These are phyloP conservation scores for Solanum lycopersicoides DNA, from an alignment of 257 asterid species.

Conservation along the genomic window DNA sequence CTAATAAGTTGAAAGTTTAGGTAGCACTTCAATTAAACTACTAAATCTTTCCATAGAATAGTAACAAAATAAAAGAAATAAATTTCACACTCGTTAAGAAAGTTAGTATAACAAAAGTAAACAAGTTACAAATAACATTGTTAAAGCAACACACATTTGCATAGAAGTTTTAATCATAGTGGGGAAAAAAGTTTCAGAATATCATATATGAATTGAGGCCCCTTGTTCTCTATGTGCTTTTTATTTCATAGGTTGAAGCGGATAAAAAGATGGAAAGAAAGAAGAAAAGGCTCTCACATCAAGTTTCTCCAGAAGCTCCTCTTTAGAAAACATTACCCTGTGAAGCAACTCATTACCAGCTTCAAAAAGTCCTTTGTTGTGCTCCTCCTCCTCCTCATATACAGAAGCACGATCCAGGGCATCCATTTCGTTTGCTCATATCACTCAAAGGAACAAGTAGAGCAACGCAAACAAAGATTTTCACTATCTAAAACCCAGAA, in stretches of 20 bases:
- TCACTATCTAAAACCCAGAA: not conserved
- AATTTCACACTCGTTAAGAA: not conserved
- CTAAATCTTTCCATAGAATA: not conserved
- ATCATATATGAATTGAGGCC: not conserved
- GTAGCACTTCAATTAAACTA: not conserved
- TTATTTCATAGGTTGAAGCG: not conserved
- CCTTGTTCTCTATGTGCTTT: not conserved
- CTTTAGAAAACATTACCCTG: not conserved
- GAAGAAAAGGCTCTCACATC: not conserved
- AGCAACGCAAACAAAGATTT: not conserved
- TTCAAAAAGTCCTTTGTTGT: not conserved
- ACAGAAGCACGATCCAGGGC: not conserved
- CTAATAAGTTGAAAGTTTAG: not conserved
- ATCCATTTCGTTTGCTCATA: not conserved
- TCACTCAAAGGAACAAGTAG: not conserved
- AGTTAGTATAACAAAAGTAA: not conserved
- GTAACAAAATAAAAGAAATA: not conserved
- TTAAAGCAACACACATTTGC: too few species aligned
- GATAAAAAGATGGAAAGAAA: not conserved
- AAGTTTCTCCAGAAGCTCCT: constrained; percentile 5
- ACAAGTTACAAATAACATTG: too few species aligned
- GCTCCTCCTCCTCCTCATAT: not conserved
- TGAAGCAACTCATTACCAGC: constrained; percentile 2
- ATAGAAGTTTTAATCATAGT: too few species aligned
- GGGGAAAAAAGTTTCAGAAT: not conserved